Evolutionary conservation across 2,329 filamentous ascomycete species (phyloP).

Genomic region (Dactylellina sp.): DNA sequence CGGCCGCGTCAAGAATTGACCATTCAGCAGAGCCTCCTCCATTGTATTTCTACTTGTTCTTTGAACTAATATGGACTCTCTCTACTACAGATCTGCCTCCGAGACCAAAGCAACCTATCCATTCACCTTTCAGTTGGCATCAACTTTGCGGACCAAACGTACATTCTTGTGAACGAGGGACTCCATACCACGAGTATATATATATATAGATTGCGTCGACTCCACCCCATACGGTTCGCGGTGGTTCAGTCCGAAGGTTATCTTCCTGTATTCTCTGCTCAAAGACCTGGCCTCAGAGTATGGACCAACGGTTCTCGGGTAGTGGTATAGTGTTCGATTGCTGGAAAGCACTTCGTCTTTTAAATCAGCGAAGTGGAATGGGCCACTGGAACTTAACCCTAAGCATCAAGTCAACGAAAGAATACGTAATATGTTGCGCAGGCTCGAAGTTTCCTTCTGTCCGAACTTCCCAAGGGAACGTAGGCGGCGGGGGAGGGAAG

Average conservation of each 20-base stretch:
- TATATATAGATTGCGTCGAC: slow-evolving; percentile 43
- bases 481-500: slow-evolving; percentile 36
- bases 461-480: slow-evolving; percentile 17
- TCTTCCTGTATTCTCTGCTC: slow-evolving; percentile 27
- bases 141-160: slow-evolving; percentile 45
- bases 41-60: slow-evolving; percentile 39
- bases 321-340: slow-evolving; percentile 24
- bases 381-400: slow-evolving; percentile 56
- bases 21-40: slow-evolving; percentile 34
- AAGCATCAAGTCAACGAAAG: slow-evolving; percentile 47
- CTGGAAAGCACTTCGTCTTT: slow-evolving; percentile 55
- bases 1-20: slow-evolving; percentile 36
- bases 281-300: slow-evolving; percentile 52
- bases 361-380: slow-evolving; percentile 49
- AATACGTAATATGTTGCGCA: slow-evolving; percentile 42
- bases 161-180: slow-evolving; percentile 43
- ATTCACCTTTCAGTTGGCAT: slow-evolving; percentile 18
- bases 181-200: slow-evolving; percentile 22
- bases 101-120: slow-evolving; percentile 40
- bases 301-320: slow-evolving; percentile 49
- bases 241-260: slow-evolving; percentile 47
- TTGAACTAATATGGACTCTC: slow-evolving; percentile 51
- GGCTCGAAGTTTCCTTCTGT: slow-evolving; percentile 40
- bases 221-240: slow-evolving; percentile 52
- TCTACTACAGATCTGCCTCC: slow-evolving; percentile 33